A percentile compares a stretch with the other conserved stretches of the same genome.
Conservation (phyloP, 1,284 basidiomycete genomes). For the Naganishia liquefaciens region DNA sequence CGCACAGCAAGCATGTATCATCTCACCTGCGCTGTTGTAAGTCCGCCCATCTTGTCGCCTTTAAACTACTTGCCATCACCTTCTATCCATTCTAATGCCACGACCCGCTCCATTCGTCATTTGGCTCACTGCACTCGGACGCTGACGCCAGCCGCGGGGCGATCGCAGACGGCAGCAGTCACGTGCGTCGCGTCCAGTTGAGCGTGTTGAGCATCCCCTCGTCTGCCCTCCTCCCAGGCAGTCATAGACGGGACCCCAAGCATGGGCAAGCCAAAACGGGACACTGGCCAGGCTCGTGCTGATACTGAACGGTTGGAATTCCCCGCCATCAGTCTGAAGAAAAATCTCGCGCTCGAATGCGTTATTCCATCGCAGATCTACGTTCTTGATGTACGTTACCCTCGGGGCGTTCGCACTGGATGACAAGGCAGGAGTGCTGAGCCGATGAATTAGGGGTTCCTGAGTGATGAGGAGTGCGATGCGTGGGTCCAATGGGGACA, state of each 20-base stretch:
- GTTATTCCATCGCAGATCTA: slow-evolving; percentile 68
- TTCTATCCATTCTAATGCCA: too few species aligned
- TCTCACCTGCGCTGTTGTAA: slow-evolving; percentile 53
- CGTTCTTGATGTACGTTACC: slow-evolving; percentile 60
- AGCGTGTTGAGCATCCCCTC: too few species aligned
- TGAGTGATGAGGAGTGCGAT: slow-evolving; percentile 27
- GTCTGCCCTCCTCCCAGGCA: background rate
- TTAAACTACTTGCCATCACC: too few species aligned
- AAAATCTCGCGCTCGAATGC: slow-evolving; percentile 55
- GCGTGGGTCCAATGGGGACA: slow-evolving; percentile 66
- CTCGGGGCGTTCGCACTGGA: background rate
- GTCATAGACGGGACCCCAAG: background rate
- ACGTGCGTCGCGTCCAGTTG: background rate
- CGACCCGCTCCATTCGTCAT: slow-evolving; percentile 19
- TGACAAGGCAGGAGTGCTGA: background rate
- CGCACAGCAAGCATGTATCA: too few species aligned
- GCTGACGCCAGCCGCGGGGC: slow-evolving; percentile 14
- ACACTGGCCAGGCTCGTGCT: too few species aligned
- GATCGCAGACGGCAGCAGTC: background rate
- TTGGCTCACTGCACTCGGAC: background rate
- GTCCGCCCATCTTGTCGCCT: slow-evolving; percentile 44
- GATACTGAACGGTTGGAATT: too few species aligned
- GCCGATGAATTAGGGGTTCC: background rate
- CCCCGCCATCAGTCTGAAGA: slow-evolving; percentile 47
- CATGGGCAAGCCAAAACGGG: background rate